Evolutionary conservation across 345 rosid species (phyloP), one percentile per base, ranked within the genome.

Genomic region (Rhodomyrtus tomentosa): DNA sequence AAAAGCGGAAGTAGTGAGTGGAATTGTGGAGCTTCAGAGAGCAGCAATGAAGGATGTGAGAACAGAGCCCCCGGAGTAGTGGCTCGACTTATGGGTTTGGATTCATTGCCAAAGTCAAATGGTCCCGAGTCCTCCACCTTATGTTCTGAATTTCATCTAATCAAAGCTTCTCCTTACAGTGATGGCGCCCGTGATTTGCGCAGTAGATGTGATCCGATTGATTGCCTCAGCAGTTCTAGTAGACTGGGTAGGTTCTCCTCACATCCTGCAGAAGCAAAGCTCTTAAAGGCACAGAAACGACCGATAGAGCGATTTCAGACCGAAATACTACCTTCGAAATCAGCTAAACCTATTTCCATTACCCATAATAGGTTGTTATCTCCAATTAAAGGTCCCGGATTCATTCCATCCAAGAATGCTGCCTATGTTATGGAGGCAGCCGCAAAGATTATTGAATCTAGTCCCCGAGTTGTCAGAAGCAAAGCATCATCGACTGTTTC

Each of bases 51-150:
- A 85, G 94, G 91, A 42, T 89, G 76, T 59, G 95, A 91, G 81
- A 84, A 88, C 81, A 92, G 89, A 90, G 94, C 93, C 36, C 98
- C 99, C 5, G 95, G 98, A 80, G 96, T 95, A 51, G 98, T 97
- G 84, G 99, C 99, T 18, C 93, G 95, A 86, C 98, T 97, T 50
- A 97, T 97, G 99, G 99, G 99, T 84, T 89, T 95, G 89, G 95
- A 97, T 90, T 91, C 95, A 18, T 88, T 97, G 92, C 99, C 99
- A 2, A 88, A 86, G 24, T 89, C 93, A 81, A 90, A 88, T 83
- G 88, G 76, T 73, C 86, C 82, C 1, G 93, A 90, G 50, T 89
- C 90, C 81, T 85, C 87, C 54, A 58, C 90, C 80, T 90, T 91
- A 2, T 88, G 68, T 88, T 86, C 82, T 32, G 88, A 89, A 82